Evolutionary conservation across 2,329 filamentous ascomycete genomes (phyloP).

Genomic region (Arachnopeziza araneosa): DNA sequence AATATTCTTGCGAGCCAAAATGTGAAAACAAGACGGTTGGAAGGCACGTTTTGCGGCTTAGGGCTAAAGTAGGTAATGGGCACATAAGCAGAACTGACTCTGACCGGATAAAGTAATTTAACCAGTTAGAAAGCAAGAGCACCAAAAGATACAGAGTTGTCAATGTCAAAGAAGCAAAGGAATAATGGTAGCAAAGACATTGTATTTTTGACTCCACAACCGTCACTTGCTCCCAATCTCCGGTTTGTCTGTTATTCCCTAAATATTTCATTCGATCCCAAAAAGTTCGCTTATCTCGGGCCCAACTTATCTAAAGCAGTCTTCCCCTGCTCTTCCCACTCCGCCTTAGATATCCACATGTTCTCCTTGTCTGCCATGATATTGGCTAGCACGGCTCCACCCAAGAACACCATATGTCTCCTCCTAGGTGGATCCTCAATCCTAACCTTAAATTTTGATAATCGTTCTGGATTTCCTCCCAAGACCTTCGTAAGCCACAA

Average conservation of each 20-base stretch:
- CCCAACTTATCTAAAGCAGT: slow-evolving; percentile 87
- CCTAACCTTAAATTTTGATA: slow-evolving; percentile 98
- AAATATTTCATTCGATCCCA: not conserved
- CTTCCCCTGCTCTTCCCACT: slow-evolving; percentile 91
- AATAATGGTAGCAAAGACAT: not conserved
- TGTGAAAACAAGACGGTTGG: too few relatives aligned
- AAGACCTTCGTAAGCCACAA: slow-evolving; percentile 92
- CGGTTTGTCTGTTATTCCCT: not conserved
- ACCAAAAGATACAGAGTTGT: not conserved
- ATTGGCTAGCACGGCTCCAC: slow-evolving; percentile 92
- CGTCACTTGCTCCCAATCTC: not conserved
- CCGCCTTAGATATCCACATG: slow-evolving; percentile 80
- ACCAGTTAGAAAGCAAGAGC: not conserved
- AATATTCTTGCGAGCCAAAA: too few relatives aligned
- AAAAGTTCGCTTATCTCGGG: slow-evolving; percentile 53
- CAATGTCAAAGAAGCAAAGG: not conserved
- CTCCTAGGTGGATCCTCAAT: slow-evolving; percentile 96
- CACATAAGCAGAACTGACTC: too few relatives aligned
- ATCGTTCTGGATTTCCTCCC: slow-evolving; percentile 82
- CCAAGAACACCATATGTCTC: slow-evolving; percentile 99
- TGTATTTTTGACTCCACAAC: not conserved
- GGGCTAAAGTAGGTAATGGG: too few relatives aligned
- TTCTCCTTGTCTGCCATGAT: slow-evolving; percentile 98
- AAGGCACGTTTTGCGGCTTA: too few relatives aligned
- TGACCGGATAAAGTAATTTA: not conserved